Evolutionary conservation across 2,329 filamentous ascomycete species (phyloP).

Genomic region (Diplodia corticola): DNA sequence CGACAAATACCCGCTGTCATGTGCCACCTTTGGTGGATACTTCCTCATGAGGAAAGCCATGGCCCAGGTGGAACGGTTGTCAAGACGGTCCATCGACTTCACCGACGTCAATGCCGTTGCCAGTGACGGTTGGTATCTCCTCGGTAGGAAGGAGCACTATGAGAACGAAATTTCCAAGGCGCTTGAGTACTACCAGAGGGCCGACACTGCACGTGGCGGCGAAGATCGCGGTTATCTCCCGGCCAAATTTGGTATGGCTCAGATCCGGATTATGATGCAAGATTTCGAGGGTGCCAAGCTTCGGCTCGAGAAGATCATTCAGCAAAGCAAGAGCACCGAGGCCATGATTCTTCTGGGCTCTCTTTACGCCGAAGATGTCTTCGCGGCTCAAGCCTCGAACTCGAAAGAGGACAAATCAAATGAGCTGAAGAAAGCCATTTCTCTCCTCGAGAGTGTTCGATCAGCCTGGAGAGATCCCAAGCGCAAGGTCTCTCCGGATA

Average conservation of each 20-base stretch:
- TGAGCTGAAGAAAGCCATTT: conserved; percentile 83
- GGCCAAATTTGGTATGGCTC: conserved; percentile 90
- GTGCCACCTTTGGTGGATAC: conserved; percentile 85
- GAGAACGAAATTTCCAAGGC: conserved; percentile 73
- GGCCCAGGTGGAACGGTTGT: conserved; percentile 78
- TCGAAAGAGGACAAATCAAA: conserved; percentile 83
- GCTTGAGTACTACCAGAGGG: conserved; percentile 81
- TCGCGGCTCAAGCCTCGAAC: conserved; percentile 69
- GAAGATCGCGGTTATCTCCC: conserved; percentile 89
- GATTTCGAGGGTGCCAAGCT: conserved; percentile 92
- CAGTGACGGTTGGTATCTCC: conserved; percentile 95
- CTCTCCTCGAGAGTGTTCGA: conserved; percentile 79
- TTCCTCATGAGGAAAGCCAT: conserved; percentile 82
- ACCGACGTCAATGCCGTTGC: conserved; percentile 96
- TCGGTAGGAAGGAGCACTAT: conserved; percentile 89
- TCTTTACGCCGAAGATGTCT: conserved; percentile 91
- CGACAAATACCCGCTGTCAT: conserved; percentile 86
- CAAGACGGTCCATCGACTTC: conserved; percentile 89
- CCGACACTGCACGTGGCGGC: conserved; percentile 88
- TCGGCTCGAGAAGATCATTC: conserved; percentile 88
- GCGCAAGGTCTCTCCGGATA: conserved; percentile 76
- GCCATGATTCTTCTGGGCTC: conserved; percentile 91
- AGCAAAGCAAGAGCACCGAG: conserved; percentile 78
- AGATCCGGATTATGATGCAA: conserved; percentile 79
- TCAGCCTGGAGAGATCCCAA: conserved; percentile 91